These are phyloP conservation scores for Chaetomium sp. DNA, from an alignment of 2,329 filamentous ascomycete genomes.

Conservation along the genomic window DNA sequence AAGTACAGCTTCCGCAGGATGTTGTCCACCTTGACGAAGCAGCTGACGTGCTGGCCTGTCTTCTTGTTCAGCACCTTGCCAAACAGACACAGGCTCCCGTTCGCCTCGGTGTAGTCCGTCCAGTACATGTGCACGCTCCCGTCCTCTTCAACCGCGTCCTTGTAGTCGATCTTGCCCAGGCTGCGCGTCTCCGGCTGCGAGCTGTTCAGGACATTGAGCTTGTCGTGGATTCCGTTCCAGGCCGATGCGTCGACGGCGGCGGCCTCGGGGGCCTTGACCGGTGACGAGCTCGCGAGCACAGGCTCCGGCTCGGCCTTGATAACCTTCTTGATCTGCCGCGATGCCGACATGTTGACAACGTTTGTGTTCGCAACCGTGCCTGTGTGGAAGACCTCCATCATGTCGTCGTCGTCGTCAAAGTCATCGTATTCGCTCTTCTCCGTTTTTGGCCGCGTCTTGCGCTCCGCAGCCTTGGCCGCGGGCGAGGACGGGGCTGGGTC, in stretches of 20 bases:
- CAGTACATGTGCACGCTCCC: conserved; percentile 93
- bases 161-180: conserved; percentile 74
- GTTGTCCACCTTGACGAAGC: conserved; percentile 94
- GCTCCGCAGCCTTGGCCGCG: conserved; percentile 67
- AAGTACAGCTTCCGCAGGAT: conserved; percentile 90
- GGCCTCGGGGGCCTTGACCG: conserved; percentile 52
- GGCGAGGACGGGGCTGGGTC: conserved; percentile 85
- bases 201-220: conserved; percentile 77
- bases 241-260: conserved; percentile 65
- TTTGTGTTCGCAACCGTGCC: conserved; percentile 61
- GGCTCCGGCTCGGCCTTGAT: conserved; percentile 53
- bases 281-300: conserved; percentile 71
- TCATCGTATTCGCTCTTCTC: conserved; percentile 56
- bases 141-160: conserved; percentile 87
- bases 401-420: conserved; percentile 71
- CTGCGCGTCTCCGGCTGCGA: conserved; percentile 55
- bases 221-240: conserved; percentile 83
- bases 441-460: conserved; percentile 53
- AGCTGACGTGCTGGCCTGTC: conserved; percentile 72
- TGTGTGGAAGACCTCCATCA: conserved; percentile 81
- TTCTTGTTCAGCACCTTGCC: conserved; percentile 92
- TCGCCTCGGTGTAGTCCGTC: conserved; percentile 91
- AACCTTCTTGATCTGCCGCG: conserved; percentile 68
- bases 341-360: conserved; percentile 73
- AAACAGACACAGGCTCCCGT: conserved; percentile 86